Conservation (phyloP, 108 stramenopile genomes). For the Cyclotella baltica region DNA sequence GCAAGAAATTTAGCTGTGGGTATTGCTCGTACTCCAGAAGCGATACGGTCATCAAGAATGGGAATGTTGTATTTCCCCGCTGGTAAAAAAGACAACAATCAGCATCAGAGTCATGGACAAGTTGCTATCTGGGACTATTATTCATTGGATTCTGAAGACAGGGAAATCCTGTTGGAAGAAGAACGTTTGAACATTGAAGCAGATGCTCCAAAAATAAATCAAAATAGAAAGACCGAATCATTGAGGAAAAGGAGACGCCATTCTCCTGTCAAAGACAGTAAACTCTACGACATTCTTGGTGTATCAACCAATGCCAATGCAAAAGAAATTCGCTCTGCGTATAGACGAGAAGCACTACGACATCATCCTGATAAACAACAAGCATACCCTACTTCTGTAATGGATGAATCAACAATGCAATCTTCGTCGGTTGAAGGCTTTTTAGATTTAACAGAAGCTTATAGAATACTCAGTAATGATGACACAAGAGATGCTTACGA, state of each 20-base stretch:
- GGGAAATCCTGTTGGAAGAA: slow-evolving; percentile 42
- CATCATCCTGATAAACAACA: slow-evolving; percentile 58
- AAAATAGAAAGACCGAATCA: slow-evolving; percentile 14
- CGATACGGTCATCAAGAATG: slow-evolving; percentile 6
- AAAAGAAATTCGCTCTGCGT: slow-evolving; percentile 54
- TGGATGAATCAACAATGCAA: slow-evolving; percentile 23
- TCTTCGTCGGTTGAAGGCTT: slow-evolving; percentile 25
- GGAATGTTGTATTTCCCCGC: slow-evolving; percentile 31
- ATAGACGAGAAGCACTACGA: slow-evolving; percentile 44
- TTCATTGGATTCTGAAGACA: slow-evolving; percentile 31
- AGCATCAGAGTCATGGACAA: neutral
- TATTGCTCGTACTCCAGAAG: slow-evolving; percentile 28
- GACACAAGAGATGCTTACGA: slow-evolving; percentile 50
- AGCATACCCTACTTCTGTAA: neutral
- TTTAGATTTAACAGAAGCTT: slow-evolving; percentile 39
- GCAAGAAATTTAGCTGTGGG: slow-evolving; percentile 32
- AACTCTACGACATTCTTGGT: slow-evolving; percentile 51
- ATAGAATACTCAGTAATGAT: slow-evolving; percentile 50
- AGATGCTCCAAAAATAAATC: slow-evolving; percentile 1
- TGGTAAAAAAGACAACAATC: slow-evolving; percentile 11
- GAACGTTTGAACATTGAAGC: slow-evolving; percentile 30
- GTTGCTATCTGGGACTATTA: slow-evolving; percentile 36
- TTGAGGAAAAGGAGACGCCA: slow-evolving; percentile 37
- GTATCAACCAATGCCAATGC: slow-evolving; percentile 46
- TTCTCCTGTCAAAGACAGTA: slow-evolving; percentile 40